Evolutionary conservation across 306 rosid species (phyloP).

Genomic region (Gillenia trifoliata): DNA sequence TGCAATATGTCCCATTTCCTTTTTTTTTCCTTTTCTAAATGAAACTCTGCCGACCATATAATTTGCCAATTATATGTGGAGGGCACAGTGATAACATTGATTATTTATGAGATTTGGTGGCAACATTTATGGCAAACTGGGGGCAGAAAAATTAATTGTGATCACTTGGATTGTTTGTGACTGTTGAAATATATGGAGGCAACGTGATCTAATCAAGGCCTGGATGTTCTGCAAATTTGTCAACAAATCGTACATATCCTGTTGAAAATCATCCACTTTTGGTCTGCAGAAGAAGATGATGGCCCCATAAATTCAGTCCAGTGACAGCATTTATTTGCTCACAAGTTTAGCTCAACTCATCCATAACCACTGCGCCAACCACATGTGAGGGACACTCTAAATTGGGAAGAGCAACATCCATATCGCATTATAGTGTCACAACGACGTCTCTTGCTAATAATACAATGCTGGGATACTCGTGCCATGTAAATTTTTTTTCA

Average conservation of each 20-base stretch:
- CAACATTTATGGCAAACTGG: conserved; percentile 26
- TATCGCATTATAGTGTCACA: neutral
- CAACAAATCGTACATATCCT: neutral
- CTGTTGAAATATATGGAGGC: neutral
- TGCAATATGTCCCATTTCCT: neutral
- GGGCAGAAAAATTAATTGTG: conserved; percentile 18
- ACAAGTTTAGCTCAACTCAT: neutral
- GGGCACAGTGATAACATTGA: neutral
- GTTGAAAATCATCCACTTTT: conserved; percentile 2
- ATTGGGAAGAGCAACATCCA: too few relatives aligned
- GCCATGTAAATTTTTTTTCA: neutral
- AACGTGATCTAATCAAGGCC: conserved; percentile 14
- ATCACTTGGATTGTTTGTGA: neutral
- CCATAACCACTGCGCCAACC: conserved; percentile 1
- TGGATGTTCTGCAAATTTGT: conserved; percentile 9
- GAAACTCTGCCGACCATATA: neutral
- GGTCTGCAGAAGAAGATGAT: neutral
- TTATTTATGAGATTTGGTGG: conserved; percentile 8
- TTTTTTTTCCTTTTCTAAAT: neutral
- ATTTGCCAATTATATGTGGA: neutral
- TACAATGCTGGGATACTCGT: too few relatives aligned
- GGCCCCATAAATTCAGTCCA: neutral
- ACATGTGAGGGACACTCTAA: neutral
- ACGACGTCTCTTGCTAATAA: too few relatives aligned
- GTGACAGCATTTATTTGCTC: neutral